These are phyloP conservation scores for Thelonectria discophora DNA, from an alignment of 2,329 filamentous ascomycete genomes.

Conservation along the genomic window DNA sequence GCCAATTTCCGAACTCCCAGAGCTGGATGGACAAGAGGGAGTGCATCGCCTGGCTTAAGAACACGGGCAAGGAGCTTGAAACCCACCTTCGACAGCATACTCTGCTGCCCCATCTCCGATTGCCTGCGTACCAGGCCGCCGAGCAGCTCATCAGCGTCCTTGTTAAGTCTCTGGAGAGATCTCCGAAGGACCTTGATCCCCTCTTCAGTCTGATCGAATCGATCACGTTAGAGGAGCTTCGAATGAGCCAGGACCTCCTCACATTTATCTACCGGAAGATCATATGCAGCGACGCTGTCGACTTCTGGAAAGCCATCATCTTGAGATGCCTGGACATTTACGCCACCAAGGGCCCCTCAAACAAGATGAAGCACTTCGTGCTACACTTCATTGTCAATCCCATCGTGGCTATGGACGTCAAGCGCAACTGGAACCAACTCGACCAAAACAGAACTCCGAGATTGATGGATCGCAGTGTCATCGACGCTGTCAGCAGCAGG, in stretches of 20 bases:
- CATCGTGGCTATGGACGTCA: constrained; percentile 95
- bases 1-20: constrained; percentile 68
- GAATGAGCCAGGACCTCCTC: constrained; percentile 77
- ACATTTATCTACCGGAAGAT: constrained; percentile 86
- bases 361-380: constrained; percentile 92
- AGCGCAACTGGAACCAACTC: constrained; percentile 76
- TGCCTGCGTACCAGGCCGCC: constrained; percentile 87
- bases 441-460: constrained; percentile 68
- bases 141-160: constrained; percentile 89
- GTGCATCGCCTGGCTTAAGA: constrained; percentile 66
- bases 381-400: constrained; percentile 94
- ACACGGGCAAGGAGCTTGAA: constrained; percentile 81
- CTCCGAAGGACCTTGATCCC: constrained; percentile 80
- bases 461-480: constrained; percentile 85
- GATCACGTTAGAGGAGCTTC: constrained; percentile 84
- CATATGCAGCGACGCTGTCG: constrained; percentile 83
- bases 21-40: constrained; percentile 78
- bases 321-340: constrained; percentile 90
- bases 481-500: constrained; percentile 89
- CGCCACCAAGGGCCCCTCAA: constrained; percentile 77
- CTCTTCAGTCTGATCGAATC: constrained; percentile 86
- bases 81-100: constrained; percentile 74
- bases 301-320: constrained; percentile 84
- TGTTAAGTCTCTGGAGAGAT: constrained; percentile 78
- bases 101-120: constrained; percentile 75